Percentiles rank a stretch among this genome's conserved stretches.
These are phyloP conservation scores for Plantago elongata DNA, from an alignment of 257 asterid genomes.

Conservation along the genomic window DNA sequence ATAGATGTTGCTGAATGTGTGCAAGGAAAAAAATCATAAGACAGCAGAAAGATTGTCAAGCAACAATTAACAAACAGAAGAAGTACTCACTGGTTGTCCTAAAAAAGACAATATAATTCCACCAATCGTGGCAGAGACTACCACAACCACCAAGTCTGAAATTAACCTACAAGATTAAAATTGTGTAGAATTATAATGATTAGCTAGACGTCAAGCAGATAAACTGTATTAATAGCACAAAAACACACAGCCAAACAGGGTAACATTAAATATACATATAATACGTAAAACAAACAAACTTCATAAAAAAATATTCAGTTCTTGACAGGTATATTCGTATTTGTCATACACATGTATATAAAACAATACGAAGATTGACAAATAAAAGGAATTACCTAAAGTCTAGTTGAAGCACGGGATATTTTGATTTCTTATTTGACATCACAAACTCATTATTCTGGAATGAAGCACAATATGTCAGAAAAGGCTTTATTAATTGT, in stretches of 20 bases:
- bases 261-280: no score
- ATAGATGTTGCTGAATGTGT: no score
- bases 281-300: no score
- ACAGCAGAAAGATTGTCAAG: neutral
- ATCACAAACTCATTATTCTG: constrained; percentile 87
- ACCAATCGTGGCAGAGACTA: constrained; percentile 94
- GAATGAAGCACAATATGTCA: constrained; percentile 21
- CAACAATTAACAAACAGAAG: neutral
- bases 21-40: no score
- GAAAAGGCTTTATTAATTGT: constrained; percentile 11
- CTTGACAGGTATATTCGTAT: no score
- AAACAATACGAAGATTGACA: neutral
- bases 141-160: constrained; percentile 91
- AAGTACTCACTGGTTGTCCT: constrained; percentile 87
- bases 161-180: constrained; percentile 62
- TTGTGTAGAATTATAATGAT: constrained; percentile 6
- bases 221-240: no score
- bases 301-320: no score
- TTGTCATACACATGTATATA: neutral
- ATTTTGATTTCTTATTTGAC: constrained; percentile 87
- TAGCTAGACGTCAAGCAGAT: no score
- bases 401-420: constrained; percentile 93
- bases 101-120: constrained; percentile 87
- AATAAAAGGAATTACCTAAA: constrained; percentile 44
- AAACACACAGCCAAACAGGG: no score